Evolutionary conservation across 192 early-diverging fungal species (phyloP).

Genomic region (Coemansia aciculifera): DNA sequence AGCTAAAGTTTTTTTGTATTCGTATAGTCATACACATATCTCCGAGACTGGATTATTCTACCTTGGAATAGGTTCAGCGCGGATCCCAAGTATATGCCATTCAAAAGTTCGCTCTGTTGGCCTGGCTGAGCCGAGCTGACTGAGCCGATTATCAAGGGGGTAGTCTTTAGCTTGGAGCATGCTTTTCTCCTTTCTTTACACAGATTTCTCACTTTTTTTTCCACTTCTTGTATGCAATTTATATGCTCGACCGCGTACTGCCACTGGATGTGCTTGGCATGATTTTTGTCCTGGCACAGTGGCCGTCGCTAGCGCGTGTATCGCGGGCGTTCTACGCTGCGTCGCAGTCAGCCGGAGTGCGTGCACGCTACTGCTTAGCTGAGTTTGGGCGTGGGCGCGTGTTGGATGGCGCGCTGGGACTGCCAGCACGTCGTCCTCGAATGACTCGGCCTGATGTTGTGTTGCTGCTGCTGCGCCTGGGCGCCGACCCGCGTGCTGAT

Average conservation of each 20-base stretch:
- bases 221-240: background rate
- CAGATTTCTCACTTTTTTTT: background rate
- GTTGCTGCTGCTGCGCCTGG: constrained; percentile 48
- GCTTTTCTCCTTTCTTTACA: background rate
- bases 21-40: background rate
- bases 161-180: too few relatives aligned
- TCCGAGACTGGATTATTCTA: background rate
- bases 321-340: constrained; percentile 36
- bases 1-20: background rate
- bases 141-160: background rate
- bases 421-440: constrained; percentile 33
- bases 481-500: constrained; percentile 48
- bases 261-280: constrained; percentile 48
- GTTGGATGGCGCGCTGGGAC: constrained; percentile 40
- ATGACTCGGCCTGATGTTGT: constrained; percentile 36
- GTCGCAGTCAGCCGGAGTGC: constrained; percentile 36
- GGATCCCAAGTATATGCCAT: too few relatives aligned
- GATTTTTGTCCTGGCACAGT: constrained; percentile 53
- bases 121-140: background rate
- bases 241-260: constrained; percentile 29
- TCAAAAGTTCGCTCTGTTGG: too few relatives aligned
- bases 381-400: constrained; percentile 45
- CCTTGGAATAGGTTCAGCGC: too few relatives aligned
- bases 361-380: constrained; percentile 42
- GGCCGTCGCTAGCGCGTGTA: constrained; percentile 44